phyloP scores from a whole-genome alignment of 495 filamentous ascomycete species.

The Physcia stellaris region DNA sequence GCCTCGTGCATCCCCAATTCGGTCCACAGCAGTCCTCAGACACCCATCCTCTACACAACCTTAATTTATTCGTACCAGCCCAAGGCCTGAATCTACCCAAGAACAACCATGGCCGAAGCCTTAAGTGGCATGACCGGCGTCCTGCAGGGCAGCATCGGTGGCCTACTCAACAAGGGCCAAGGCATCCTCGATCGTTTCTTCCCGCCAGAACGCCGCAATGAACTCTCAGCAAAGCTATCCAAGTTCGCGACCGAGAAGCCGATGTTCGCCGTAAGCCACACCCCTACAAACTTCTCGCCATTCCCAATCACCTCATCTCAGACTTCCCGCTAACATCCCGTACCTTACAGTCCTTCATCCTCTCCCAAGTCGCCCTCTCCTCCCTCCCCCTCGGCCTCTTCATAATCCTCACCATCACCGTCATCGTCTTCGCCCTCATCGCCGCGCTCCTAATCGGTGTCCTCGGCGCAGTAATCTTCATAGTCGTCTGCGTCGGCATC shows the following conservation, averaged over 20 bases:
- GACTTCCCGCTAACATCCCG: background rate
- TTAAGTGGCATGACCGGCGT: conserved; percentile 13
- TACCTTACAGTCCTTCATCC: conserved; percentile 30
- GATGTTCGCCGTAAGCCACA: conserved; percentile 12
- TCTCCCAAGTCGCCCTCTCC: conserved; percentile 39
- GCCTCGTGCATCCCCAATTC: too few species aligned
- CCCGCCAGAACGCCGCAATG: conserved; percentile 16
- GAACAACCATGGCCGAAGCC: conserved; percentile 15
- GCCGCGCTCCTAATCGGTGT: conserved; percentile 34
- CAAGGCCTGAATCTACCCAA: too few species aligned
- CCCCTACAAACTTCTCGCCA: background rate
- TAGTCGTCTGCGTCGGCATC: conserved; percentile 45
- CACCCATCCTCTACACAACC: too few species aligned
- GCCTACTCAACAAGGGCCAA: conserved; percentile 10
- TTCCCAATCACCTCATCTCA: background rate
- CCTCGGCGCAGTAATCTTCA: conserved; percentile 38
- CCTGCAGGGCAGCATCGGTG: conserved; percentile 13
- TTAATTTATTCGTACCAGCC: too few species aligned
- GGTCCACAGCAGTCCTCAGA: too few species aligned
- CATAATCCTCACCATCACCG: conserved; percentile 38
- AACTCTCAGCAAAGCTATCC: conserved; percentile 16
- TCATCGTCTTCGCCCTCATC: conserved; percentile 39
- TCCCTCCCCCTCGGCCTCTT: conserved; percentile 49
- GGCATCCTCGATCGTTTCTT: conserved; percentile 14
- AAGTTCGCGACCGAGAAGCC: conserved; percentile 18